phyloP scores from a whole-genome alignment of 2,329 filamentous ascomycete genomes.

The Xylariaceae sp. region DNA sequence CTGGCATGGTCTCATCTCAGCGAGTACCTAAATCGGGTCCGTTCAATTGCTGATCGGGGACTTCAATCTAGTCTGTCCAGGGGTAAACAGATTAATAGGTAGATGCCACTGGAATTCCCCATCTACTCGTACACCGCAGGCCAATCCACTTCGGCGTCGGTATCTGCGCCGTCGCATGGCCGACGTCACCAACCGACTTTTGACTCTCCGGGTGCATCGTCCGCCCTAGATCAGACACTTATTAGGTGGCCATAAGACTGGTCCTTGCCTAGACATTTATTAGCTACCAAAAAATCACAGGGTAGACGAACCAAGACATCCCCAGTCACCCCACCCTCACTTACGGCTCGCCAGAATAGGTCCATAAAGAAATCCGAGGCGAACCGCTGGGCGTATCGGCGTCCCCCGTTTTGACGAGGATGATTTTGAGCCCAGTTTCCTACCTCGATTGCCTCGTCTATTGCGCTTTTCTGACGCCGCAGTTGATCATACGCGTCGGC shows the following conservation, averaged over 20 bases:
- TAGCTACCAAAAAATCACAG: not conserved
- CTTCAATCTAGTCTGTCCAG: not conserved
- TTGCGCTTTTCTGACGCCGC: slow-evolving; percentile 62
- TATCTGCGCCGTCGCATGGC: slow-evolving; percentile 8
- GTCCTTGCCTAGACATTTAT: not conserved
- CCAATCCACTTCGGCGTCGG: not conserved
- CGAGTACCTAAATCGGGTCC: too few relatives aligned
- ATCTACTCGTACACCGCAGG: not conserved
- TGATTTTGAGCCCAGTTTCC: slow-evolving; percentile 70
- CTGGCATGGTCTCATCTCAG: too few relatives aligned
- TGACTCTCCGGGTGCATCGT: slow-evolving; percentile 10
- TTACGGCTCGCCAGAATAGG: not conserved
- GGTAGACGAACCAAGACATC: not conserved
- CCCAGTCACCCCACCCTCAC: not conserved
- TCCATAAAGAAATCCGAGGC: not conserved
- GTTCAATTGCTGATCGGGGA: not conserved
- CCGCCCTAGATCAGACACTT: not conserved
- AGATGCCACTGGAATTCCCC: too few relatives aligned
- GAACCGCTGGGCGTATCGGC: not conserved
- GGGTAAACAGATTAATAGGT: not conserved
- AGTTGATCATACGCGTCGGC: slow-evolving; percentile 64
- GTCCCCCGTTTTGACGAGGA: slow-evolving; percentile 31
- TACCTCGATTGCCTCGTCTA: slow-evolving; percentile 73
- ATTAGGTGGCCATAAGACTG: not conserved
- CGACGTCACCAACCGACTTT: slow-evolving; percentile 21